Base-by-base conservation (phyloP, 768 basidiomycete species). In the Leccinum aurantiacum region DNA sequence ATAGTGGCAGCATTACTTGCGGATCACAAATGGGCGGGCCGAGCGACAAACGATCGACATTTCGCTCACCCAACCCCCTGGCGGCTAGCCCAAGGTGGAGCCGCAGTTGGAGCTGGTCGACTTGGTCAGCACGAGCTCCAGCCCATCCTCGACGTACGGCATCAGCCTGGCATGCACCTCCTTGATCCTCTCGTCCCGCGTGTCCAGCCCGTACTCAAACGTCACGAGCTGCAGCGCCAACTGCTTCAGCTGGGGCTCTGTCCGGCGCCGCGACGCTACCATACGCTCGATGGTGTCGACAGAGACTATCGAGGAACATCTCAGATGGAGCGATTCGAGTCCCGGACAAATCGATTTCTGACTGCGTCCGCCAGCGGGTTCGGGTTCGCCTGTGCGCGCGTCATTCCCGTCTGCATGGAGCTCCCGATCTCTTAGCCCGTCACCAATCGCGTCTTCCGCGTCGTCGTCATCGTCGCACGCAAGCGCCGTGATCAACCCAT, bases 141-240 rank as follows among this genome's bases (percentile, higher is more conserved):
- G 25, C 13, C 71, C 71, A 3, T 14, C 50, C 19, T 74, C 64
- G 60, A 74, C 69, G 10, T 56, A 63, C 29, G 31, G 35, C 27
- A 5, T 46, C 52, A 73, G 35, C 29, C 48, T 61, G 24, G 57
- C 50, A 27, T 51, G 53, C 19, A 69, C 38, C 31, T 69, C 54
- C 19, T 33, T 48, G 25, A 73, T 74, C 56, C 60, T 74, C 37
- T 62, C 63, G 48, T 73, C 73, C 56, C 73, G 51, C 41, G 48
- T 66, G 41, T 73, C 71, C 52, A 63, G 19, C 35, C 73, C 71
- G 49, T 75, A 71, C 59, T 71, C 67, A 31, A 71, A 73, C 35
- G 63, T 56, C 13, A 63, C 70, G 25, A 75, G 41, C 52, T 75
- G 71, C 44, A 73, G 19, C 38, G 59, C 56, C 46, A 73, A 70